Evolutionary conservation across 2,329 filamentous ascomycete genomes (phyloP), one percentile per base, ranked within the genome.

Genomic region (Epichloe gansuensis): DNA sequence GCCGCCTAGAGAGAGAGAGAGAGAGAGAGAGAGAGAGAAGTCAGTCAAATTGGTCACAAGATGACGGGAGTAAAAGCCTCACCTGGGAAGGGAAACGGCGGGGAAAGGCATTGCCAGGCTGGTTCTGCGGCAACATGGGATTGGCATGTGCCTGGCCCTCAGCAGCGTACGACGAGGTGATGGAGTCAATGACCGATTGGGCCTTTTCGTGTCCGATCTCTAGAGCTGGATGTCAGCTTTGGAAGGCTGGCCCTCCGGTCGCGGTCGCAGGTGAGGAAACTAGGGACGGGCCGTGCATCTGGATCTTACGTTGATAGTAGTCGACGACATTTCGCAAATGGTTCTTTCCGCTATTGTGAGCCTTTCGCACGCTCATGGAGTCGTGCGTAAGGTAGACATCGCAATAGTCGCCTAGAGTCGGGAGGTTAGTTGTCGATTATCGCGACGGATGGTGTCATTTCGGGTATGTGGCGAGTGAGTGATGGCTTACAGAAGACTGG

Each of bases 301-400:
- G 17, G 12, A 37, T 35, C 77, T 54, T 72, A 91, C 87, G 90
- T 74, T 97, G 91, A 71, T 98, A 98, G 74, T 98, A 98, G 67
- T 96, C 91, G 62, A 96, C 86, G 34, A 98, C 93, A 70, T 98
- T 98, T 65, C 93, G 88, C 57, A 98, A 75, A 67, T 98, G 93
- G 74, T 98, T 98, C 63, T 91, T 83, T 57, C 93, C 93, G 67
- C 83, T 86, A 76, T 98, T 98, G 73, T 98, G 93, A 48, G 93
- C 93, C 75, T 97, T 97, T 63, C 93, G 91, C 72, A 98, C 93
- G 73, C 90, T 95, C 91, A 97, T 97, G 46, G 90, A 95, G 78
- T 98, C 93, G 80, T 98, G 93, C 61, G 93, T 98, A 63, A 98
- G 86, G 80, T 98, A 98, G 71, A 98, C 93, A 86, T 98, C 93